These are phyloP conservation scores for Aspergillus sp. DNA, from an alignment of 2,329 filamentous ascomycete genomes.

Conservation along the genomic window DNA sequence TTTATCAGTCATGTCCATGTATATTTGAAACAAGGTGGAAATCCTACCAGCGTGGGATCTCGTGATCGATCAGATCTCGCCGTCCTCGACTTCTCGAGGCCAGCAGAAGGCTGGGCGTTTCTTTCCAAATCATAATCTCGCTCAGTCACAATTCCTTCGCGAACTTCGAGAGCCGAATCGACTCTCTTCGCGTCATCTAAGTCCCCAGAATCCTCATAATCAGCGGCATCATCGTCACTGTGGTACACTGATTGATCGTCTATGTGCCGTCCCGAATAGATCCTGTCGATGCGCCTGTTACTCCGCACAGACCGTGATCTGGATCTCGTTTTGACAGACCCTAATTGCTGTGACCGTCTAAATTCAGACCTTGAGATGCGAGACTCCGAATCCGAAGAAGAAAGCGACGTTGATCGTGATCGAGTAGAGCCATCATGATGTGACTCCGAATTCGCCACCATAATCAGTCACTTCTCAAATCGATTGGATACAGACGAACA, in stretches of 20 bases:
- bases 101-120: slow-evolving; percentile 7
- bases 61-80: slow-evolving; percentile 19
- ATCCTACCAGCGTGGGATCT: slow-evolving; percentile 28
- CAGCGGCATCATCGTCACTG: slow-evolving; percentile 18
- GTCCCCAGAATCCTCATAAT: slow-evolving; percentile 9
- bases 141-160: slow-evolving; percentile 26
- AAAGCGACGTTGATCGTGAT: slow-evolving; percentile 18
- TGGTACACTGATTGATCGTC: slow-evolving; percentile 37
- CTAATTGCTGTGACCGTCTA: slow-evolving; percentile 1
- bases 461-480: neutral
- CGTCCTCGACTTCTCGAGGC: slow-evolving; percentile 26
- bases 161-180: slow-evolving; percentile 22
- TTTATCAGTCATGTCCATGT: neutral
- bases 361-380: slow-evolving; percentile 6
- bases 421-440: slow-evolving; percentile 4
- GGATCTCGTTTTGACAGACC: slow-evolving; percentile 7
- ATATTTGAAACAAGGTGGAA: neutral
- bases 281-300: slow-evolving; percentile 19
- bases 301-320: slow-evolving; percentile 18
- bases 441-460: slow-evolving; percentile 9
- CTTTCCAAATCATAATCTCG: slow-evolving; percentile 28
- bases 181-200: slow-evolving; percentile 10
- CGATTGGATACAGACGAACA: neutral
- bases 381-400: slow-evolving; percentile 15
- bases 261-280: slow-evolving; percentile 32